These are phyloP conservation scores for Candida mattraensis DNA, from an alignment of 805 yeast species.

Conservation along the genomic window DNA sequence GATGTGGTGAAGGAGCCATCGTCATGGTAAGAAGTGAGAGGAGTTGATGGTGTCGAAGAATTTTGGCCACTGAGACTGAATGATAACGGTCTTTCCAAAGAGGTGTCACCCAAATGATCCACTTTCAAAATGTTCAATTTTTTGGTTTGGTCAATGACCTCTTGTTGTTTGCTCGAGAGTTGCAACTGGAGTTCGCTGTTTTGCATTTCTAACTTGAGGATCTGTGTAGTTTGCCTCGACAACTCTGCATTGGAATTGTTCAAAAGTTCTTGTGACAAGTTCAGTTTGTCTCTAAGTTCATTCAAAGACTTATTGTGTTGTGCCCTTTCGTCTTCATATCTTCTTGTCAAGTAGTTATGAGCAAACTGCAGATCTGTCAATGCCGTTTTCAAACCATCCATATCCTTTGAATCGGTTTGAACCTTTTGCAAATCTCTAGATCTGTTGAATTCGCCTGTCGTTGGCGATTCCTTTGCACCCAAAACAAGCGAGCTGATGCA, in stretches of 20 bases:
- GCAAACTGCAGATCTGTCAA: constrained; percentile 69
- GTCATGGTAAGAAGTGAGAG: constrained; percentile 13
- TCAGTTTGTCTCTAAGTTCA: constrained; percentile 50
- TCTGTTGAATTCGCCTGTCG: constrained; percentile 2
- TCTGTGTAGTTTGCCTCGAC: constrained; percentile 37
- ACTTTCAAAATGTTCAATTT: constrained; percentile 45
- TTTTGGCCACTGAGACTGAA: constrained; percentile 10
- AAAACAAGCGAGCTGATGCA: constrained; percentile 26
- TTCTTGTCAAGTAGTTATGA: constrained; percentile 65
- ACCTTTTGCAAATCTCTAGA: background rate
- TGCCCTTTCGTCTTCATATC: constrained; percentile 64
- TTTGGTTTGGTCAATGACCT: constrained; percentile 43
- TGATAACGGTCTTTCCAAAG: constrained; percentile 13
- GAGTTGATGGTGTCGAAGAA: constrained; percentile 18
- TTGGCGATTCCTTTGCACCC: constrained; percentile 12
- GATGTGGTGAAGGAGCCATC: constrained; percentile 10
- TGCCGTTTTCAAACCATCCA: constrained; percentile 44
- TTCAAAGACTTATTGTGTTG: constrained; percentile 54
- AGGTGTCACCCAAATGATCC: constrained; percentile 42
- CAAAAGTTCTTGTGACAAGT: constrained; percentile 51
- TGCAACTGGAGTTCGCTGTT: constrained; percentile 33
- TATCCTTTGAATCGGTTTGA: constrained; percentile 5
- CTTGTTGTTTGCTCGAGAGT: constrained; percentile 37
- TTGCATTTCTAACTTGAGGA: constrained; percentile 37
- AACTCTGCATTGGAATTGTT: constrained; percentile 38